Percentiles rank a stretch among this genome's conserved stretches.
Conservation (phyloP, 345 rosid species). For the Eucalyptus polybractea region DNA sequence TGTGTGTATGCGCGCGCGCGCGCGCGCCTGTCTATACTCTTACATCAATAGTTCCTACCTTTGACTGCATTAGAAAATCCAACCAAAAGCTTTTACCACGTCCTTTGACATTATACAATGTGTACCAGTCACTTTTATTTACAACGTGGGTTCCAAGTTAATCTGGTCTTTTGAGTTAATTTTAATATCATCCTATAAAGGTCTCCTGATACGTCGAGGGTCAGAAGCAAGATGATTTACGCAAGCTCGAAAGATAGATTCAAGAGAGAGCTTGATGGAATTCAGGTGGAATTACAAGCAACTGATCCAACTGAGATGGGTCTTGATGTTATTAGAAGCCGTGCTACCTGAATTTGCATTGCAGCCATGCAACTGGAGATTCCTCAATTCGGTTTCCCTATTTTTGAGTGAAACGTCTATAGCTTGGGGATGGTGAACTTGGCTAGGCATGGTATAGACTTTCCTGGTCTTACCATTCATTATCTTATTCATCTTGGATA, state of each 20-base stretch:
- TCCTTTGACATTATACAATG: not conserved
- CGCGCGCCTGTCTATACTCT: not conserved
- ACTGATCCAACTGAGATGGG: slow-evolving; percentile 28
- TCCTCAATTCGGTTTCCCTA: not conserved
- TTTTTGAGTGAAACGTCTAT: slow-evolving; percentile 8
- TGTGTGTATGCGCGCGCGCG: not conserved
- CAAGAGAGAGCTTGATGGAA: slow-evolving; percentile 23
- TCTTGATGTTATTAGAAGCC: slow-evolving; percentile 20
- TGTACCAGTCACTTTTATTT: not conserved
- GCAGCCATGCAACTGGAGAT: not conserved
- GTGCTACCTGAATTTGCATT: slow-evolving; percentile 14
- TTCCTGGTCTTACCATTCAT: not conserved
- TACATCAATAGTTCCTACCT: not conserved
- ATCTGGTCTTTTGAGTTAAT: not conserved
- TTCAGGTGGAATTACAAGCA: slow-evolving; percentile 20
- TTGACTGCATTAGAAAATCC: not conserved
- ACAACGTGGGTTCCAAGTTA: not conserved
- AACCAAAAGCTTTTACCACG: not conserved
- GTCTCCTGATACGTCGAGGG: slow-evolving; percentile 21
- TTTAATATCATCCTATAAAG: not conserved
- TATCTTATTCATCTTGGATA: not conserved
- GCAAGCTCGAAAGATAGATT: slow-evolving; percentile 26
- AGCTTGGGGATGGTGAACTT: slow-evolving; percentile 5
- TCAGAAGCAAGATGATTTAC: slow-evolving; percentile 25
- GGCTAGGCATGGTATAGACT: not conserved